Percentiles rank a stretch among this genome's conserved stretches.
Conservation (phyloP, 768 basidiomycete genomes). For the Russula sp. region DNA sequence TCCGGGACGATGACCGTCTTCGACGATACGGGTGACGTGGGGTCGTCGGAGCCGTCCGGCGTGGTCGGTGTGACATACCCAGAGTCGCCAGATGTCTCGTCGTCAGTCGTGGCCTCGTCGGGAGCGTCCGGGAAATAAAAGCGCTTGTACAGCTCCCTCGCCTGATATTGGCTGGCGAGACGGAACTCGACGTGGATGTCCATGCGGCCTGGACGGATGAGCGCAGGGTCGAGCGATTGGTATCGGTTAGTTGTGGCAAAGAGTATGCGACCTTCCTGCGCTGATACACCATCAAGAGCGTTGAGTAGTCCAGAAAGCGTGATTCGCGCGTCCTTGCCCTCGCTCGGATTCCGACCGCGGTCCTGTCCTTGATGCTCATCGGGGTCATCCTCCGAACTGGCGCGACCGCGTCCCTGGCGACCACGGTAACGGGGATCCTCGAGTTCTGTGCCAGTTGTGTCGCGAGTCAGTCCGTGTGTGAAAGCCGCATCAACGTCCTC, state of each 20-base stretch:
- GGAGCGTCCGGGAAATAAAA: constrained; percentile 57
- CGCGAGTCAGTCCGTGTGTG: constrained; percentile 42
- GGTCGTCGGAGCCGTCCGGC: constrained; percentile 1
- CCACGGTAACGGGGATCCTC: constrained; percentile 36
- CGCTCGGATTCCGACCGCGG: neutral
- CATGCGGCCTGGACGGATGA: constrained; percentile 76
- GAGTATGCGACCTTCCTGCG: constrained; percentile 78
- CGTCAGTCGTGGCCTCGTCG: constrained; percentile 29
- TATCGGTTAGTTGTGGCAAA: constrained; percentile 81
- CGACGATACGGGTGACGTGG: constrained; percentile 2
- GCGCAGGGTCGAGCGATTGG: constrained; percentile 63
- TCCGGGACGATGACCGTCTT: neutral
- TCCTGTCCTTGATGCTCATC: constrained; percentile 14
- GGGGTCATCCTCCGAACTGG: constrained; percentile 13
- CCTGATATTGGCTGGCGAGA: constrained; percentile 68
- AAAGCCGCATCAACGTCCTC: constrained; percentile 85
- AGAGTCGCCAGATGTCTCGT: constrained; percentile 30
- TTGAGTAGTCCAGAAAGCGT: constrained; percentile 74
- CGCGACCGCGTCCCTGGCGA: constrained; percentile 31
- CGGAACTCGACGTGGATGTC: constrained; percentile 77
- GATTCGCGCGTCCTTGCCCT: constrained; percentile 38
- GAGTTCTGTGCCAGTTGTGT: constrained; percentile 28
- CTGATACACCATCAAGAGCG: constrained; percentile 75
- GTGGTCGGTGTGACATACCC: constrained; percentile 27
- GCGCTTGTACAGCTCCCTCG: constrained; percentile 57